Evolutionary conservation across 306 rosid genomes (phyloP).

Genomic region (Trifolium fragiferum): DNA sequence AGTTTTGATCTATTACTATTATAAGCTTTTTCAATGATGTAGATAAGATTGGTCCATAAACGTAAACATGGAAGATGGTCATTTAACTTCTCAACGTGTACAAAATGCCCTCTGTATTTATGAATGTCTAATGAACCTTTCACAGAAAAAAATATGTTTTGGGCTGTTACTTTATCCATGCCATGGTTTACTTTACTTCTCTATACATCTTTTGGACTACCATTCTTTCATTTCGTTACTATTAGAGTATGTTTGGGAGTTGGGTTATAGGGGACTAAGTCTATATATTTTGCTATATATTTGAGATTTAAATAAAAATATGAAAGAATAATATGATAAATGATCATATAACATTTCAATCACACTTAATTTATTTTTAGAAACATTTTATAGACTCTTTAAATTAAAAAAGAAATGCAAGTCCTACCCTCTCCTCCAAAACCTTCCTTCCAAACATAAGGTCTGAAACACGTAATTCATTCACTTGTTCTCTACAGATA

Average conservation of each 20-base stretch:
- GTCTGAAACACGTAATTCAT: conserved; percentile 28
- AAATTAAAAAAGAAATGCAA: too few species aligned
- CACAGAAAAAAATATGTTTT: conserved; percentile 13
- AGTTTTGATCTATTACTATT: conserved; percentile 32
- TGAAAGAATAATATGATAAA: too few species aligned
- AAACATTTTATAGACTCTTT: too few species aligned
- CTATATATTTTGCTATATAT: too few species aligned
- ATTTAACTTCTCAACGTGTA: conserved; percentile 1
- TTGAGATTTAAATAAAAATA: too few species aligned
- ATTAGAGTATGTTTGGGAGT: neutral
- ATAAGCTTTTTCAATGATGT: conserved; percentile 1
- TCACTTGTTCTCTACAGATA: conserved; percentile 61
- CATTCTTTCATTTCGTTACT: conserved; percentile 10
- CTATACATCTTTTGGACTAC: conserved; percentile 15
- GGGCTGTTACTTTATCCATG: neutral
- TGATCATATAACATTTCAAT: too few species aligned
- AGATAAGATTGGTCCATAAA: conserved; percentile 19
- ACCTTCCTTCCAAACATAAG: neutral
- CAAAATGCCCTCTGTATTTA: conserved; percentile 20
- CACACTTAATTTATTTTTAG: too few species aligned
- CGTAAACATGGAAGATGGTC: conserved; percentile 5
- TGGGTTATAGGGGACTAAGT: too few species aligned
- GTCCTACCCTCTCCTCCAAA: too few species aligned
- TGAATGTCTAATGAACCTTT: neutral
- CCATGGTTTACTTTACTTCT: neutral